Base-by-base conservation (phyloP, 805 yeast species). In the Nematodospora valgi region DNA sequence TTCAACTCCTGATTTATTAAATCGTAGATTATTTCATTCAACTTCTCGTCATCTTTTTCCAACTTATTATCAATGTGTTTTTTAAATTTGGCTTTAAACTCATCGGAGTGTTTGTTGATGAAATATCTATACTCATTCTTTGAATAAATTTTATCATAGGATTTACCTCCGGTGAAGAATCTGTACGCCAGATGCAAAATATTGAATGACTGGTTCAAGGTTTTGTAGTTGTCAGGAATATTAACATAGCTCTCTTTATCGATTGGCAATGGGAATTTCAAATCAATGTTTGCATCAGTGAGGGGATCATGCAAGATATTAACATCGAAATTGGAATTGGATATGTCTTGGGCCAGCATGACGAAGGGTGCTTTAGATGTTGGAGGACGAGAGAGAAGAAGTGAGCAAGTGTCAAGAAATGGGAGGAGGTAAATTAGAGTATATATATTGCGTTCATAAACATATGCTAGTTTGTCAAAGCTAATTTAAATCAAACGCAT, bases 191-290 rank as follows among this genome's bases (percentile, higher is more conserved):
- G 54, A 19, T 54, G 48, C 33, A 67, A 40, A 15, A 67, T 35
- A 20, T 46, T 44, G 37, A 56, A 49, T 23, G 55, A 53, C 6
- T 41, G 43, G 19, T 45, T 35, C 4, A 53, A 45, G 1, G 25
- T n/a, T 19, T 56, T 51, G 23, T 53, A 56, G 44, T 64, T 64
- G 10, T 52, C 59, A 6, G 52, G 54, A 9, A 61, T 34, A 11
- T 49, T 43, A 17, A 64, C 47, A 30, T 52, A 53, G 2, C 62
- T 49, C 7, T 56, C 60, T 24, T 52, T 41, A 41, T 63, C 68
- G 9, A 53, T 52, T 5, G 72, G 72, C 14, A 66, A 49, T 1
- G 72, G 72, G 38, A 64, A 63, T 8, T 59, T 42, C 8, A 64
- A 49, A 4, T 50, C 57, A 18, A 67, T 49, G 28, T 49, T 48